These are phyloP conservation scores for Salix koriyanagi DNA, from an alignment of 345 rosid genomes.

Conservation along the genomic window DNA sequence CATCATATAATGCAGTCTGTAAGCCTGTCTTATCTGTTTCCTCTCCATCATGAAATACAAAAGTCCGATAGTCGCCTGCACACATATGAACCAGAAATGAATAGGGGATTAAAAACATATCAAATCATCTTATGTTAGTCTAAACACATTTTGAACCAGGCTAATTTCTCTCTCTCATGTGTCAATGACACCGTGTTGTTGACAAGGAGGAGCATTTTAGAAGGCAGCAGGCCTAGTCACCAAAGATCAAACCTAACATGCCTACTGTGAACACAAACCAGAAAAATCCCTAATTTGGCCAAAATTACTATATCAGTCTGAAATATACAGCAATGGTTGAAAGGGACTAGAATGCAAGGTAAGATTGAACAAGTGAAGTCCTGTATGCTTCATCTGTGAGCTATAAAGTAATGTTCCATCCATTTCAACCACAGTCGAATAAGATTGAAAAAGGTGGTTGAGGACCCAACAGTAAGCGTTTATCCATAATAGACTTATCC, in stretches of 20 bases:
- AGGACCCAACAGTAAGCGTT: neutral
- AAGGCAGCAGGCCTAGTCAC: too few relatives aligned
- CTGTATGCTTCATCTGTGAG: neutral
- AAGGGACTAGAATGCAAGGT: neutral
- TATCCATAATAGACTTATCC: neutral
- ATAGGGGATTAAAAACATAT: neutral
- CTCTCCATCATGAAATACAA: conserved; percentile 62
- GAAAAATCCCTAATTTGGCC: too few relatives aligned
- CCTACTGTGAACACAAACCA: too few relatives aligned
- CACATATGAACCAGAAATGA: conserved; percentile 7
- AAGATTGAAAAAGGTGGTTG: neutral
- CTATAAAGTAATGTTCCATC: neutral
- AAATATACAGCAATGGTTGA: too few relatives aligned
- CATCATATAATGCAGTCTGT: conserved; percentile 28
- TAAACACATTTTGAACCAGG: neutral
- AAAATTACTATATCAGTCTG: too few relatives aligned
- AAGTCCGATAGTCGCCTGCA: conserved; percentile 80
- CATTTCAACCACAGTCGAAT: neutral
- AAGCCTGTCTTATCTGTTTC: conserved; percentile 33
- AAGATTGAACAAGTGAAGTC: neutral
- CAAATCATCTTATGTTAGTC: neutral
- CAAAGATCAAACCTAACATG: too few relatives aligned
- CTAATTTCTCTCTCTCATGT: too few relatives aligned
- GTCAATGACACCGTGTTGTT: too few relatives aligned
- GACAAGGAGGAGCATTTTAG: too few relatives aligned